Conservation (phyloP, 768 basidiomycete species). For the Imleria badia region DNA sequence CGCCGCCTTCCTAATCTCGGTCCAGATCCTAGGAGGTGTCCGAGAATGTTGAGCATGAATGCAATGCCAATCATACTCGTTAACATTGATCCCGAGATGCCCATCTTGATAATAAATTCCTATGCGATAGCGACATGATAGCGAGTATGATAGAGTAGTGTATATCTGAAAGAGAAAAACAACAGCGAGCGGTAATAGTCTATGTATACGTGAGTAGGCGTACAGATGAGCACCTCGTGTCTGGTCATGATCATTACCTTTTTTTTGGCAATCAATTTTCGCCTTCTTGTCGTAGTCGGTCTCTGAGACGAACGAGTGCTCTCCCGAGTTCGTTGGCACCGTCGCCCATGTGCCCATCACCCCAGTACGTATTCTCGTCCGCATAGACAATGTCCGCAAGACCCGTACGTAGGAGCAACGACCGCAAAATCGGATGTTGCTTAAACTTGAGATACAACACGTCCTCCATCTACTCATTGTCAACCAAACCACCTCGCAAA, state of each 20-base stretch:
- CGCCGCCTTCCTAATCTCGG: too few species aligned
- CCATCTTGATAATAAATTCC: background rate
- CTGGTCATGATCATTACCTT: background rate
- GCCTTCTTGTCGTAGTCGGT: conserved; percentile 38
- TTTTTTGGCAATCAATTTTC: background rate
- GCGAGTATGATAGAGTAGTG: background rate
- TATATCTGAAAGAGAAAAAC: too few species aligned
- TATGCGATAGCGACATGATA: background rate
- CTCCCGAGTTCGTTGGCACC: conserved; percentile 67
- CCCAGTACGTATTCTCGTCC: conserved; percentile 69
- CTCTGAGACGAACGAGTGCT: conserved; percentile 55
- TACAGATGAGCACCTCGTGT: too few species aligned
- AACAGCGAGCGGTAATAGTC: background rate
- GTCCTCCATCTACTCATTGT: conserved; percentile 51
- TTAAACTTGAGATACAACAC: conserved; percentile 67
- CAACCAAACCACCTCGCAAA: background rate
- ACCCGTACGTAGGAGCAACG: conserved; percentile 54
- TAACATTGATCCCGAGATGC: too few species aligned
- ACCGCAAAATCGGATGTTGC: conserved; percentile 63
- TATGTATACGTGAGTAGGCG: too few species aligned
- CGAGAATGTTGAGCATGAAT: too few species aligned
- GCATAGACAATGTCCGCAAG: conserved; percentile 50
- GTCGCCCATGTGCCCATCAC: conserved; percentile 47
- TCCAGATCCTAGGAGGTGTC: too few species aligned
- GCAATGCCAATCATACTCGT: too few species aligned